These are phyloP conservation scores for Chlamydomonas applanata DNA, from an alignment of 139 green algal species.

Conservation along the genomic window DNA sequence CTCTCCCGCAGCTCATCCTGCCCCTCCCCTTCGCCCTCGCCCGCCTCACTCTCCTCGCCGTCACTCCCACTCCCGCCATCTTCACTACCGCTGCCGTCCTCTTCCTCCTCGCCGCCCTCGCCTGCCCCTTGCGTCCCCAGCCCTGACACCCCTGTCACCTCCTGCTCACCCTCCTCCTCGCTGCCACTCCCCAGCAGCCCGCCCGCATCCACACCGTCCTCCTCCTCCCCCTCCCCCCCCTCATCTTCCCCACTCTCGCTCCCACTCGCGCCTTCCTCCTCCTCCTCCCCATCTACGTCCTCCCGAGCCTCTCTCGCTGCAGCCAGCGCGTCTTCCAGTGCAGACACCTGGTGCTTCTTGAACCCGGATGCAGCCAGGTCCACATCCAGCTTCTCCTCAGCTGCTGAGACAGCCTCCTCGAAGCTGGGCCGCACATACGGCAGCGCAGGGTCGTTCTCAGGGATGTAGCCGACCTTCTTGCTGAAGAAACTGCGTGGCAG, in stretches of 20 bases:
- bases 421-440: constrained; percentile 55
- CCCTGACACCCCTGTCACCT: not conserved
- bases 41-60: not conserved
- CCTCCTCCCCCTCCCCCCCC: not conserved
- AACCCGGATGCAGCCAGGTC: constrained; percentile 71
- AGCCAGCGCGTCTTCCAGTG: not conserved
- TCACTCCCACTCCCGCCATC: not conserved
- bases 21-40: not conserved
- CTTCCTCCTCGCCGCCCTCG: not conserved
- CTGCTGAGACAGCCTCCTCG: constrained; percentile 22
- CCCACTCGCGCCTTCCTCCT: constrained; percentile 8
- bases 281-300: constrained; percentile 10
- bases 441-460: constrained; percentile 50
- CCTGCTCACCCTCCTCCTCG: not conserved
- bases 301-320: constrained; percentile 24
- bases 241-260: constrained; percentile 3
- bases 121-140: not conserved
- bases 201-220: no score
- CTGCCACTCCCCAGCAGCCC: no score
- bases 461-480: constrained; percentile 71
- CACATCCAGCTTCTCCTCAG: constrained; percentile 47
- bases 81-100: not conserved
- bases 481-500: constrained; percentile 55
- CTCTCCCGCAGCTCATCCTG: not conserved
- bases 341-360: constrained; percentile 46